Percentiles rank a stretch among this genome's conserved stretches.
Evolutionary conservation across 495 filamentous ascomycete genomes (phyloP).

Genomic region (Penicillium bialowiezense): DNA sequence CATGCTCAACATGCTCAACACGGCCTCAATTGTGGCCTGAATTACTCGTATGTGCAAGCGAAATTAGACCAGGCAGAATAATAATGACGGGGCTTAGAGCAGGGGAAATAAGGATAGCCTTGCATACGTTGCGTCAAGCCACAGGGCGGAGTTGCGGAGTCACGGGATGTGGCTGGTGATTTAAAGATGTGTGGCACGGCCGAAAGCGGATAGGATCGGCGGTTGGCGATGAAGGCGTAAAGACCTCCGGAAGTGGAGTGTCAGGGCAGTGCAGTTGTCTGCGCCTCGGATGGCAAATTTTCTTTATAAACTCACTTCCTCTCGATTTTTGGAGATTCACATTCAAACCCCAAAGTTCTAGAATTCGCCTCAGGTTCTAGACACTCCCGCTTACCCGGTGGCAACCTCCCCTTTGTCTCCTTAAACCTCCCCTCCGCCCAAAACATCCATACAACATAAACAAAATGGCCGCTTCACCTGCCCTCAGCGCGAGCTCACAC

Average conservation of each 20-base stretch:
- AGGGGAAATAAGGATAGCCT: not conserved
- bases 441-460: not conserved
- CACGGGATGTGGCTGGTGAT: constrained; percentile 6
- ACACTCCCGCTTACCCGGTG: constrained; percentile 4
- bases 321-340: too few species aligned
- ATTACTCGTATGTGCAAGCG: too few species aligned
- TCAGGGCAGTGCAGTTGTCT: too few species aligned
- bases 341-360: not conserved
- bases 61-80: not conserved
- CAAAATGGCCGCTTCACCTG: constrained; percentile 25
- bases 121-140: not conserved
- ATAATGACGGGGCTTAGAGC: constrained; percentile 3
- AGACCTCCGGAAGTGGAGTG: too few species aligned
- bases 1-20: too few species aligned
- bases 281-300: too few species aligned
- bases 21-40: not conserved
- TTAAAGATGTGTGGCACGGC: not conserved
- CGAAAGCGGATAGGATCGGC: too few species aligned
- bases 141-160: constrained; percentile 3
- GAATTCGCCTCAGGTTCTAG: not conserved
- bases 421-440: constrained; percentile 3
- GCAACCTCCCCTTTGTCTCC: constrained; percentile 14
- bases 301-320: too few species aligned
- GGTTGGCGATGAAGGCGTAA: too few species aligned
- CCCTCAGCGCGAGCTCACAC: constrained; percentile 22